phyloP scores from a whole-genome alignment of 1,284 basidiomycete genomes.

The Sphagnurus paluster region DNA sequence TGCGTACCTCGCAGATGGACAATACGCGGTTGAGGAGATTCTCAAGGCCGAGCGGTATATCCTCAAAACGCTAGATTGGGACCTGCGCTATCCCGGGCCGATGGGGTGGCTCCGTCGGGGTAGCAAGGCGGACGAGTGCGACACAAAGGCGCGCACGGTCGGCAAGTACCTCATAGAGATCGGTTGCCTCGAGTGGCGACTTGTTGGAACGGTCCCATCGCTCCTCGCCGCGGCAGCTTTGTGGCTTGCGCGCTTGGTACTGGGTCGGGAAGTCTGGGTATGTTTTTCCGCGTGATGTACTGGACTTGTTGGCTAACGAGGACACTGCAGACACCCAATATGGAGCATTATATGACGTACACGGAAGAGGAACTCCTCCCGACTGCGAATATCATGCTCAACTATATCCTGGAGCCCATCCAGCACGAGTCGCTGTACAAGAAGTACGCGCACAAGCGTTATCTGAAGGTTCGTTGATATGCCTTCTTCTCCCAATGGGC shows the following conservation, averaged over 20 bases:
- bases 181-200: slow-evolving; percentile 81
- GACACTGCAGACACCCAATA: slow-evolving; percentile 42
- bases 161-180: slow-evolving; percentile 96
- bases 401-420: slow-evolving; percentile 75
- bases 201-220: slow-evolving; percentile 83
- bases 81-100: slow-evolving; percentile 87
- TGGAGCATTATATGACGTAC: slow-evolving; percentile 89
- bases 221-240: slow-evolving; percentile 87
- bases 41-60: slow-evolving; percentile 91
- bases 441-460: slow-evolving; percentile 81
- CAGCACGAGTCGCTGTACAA: slow-evolving; percentile 74
- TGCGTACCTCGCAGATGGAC: slow-evolving; percentile 80
- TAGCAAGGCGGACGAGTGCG: slow-evolving; percentile 96
- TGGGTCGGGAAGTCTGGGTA: slow-evolving; percentile 88
- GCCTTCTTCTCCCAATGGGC: not conserved
- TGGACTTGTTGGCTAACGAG: slow-evolving; percentile 12
- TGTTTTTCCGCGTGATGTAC: slow-evolving; percentile 27
- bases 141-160: slow-evolving; percentile 87
- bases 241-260: slow-evolving; percentile 87
- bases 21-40: slow-evolving; percentile 82
- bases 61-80: slow-evolving; percentile 84
- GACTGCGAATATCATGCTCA: slow-evolving; percentile 86
- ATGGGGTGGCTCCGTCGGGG: slow-evolving; percentile 88
- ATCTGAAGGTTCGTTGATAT: slow-evolving; percentile 31
- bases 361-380: slow-evolving; percentile 80